Conservation (phyloP, 495 filamentous ascomycete genomes). For the Talaromyces trachyspermus region DNA sequence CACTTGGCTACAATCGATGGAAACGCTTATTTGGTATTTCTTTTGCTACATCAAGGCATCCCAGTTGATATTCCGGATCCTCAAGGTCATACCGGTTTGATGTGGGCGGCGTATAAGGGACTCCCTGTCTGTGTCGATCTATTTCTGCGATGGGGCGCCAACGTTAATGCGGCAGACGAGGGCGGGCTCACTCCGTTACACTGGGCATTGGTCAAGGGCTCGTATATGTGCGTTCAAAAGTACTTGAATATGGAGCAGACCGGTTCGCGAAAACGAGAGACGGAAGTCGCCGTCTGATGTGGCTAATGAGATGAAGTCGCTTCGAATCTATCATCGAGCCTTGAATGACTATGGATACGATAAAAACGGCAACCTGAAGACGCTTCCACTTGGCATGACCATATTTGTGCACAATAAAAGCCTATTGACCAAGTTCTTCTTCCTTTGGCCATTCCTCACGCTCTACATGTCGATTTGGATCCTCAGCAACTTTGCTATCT, state of each 20-base stretch:
- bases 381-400: constrained; percentile 43
- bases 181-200: constrained; percentile 89
- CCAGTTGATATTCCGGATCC: constrained; percentile 84
- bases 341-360: constrained; percentile 80
- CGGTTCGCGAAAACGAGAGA: constrained; percentile 78
- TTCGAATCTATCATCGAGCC: constrained; percentile 72
- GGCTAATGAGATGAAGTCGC: constrained; percentile 83
- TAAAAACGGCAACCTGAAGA: constrained; percentile 61
- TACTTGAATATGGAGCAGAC: constrained; percentile 91
- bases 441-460: constrained; percentile 77
- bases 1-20: constrained; percentile 96
- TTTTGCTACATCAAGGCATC: constrained; percentile 86
- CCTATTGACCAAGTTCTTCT: constrained; percentile 82
- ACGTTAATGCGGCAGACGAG: constrained; percentile 83
- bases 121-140: constrained; percentile 85
- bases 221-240: constrained; percentile 77
- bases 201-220: constrained; percentile 94
- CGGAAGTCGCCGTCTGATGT: constrained; percentile 81
- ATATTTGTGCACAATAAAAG: constrained; percentile 62
- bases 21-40: constrained; percentile 83
- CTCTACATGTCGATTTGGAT: constrained; percentile 63
- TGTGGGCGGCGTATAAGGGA: constrained; percentile 99
- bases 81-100: constrained; percentile 83
- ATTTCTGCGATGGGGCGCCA: constrained; percentile 91
- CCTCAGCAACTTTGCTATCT: constrained; percentile 66